These are phyloP conservation scores for Nigrospora sphaerica DNA, from an alignment of 2,329 filamentous ascomycete genomes.

Conservation along the genomic window DNA sequence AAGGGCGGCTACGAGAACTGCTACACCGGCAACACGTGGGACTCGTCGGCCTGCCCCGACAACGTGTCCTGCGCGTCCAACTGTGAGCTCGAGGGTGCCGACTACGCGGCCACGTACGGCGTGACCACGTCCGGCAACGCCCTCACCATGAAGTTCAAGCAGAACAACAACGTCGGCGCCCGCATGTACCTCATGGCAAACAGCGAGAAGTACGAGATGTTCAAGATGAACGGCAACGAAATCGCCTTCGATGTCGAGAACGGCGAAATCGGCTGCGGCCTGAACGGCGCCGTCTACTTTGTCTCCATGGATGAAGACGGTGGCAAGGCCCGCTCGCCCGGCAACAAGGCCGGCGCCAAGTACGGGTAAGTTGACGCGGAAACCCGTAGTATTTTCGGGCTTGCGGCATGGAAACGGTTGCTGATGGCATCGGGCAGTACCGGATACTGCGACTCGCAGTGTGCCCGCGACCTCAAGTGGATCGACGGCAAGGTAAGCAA, in stretches of 20 bases:
- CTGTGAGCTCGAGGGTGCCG: conserved; percentile 33
- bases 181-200: conserved; percentile 48
- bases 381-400: too few species aligned
- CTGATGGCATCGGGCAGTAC: conserved; percentile 19
- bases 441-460: conserved; percentile 46
- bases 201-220: conserved; percentile 45
- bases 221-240: conserved; percentile 50
- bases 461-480: conserved; percentile 39
- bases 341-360: conserved; percentile 39
- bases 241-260: conserved; percentile 58
- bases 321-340: conserved; percentile 33
- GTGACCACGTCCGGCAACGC: conserved; percentile 33
- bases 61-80: conserved; percentile 27
- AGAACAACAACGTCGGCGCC: conserved; percentile 30
- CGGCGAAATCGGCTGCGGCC: conserved; percentile 47
- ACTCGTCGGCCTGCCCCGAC: conserved; percentile 22
- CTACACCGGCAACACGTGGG: conserved; percentile 31
- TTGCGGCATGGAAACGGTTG: too few species aligned
- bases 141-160: conserved; percentile 39
- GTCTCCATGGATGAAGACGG: conserved; percentile 47
- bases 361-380: conserved; percentile 28
- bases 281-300: conserved; percentile 56
- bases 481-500: conserved; percentile 37
- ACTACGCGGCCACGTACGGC: conserved; percentile 33
- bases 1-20: conserved; percentile 32